These are phyloP conservation scores for Nepenthes alata DNA, from an alignment of 179 eudicot genomes.

Conservation along the genomic window DNA sequence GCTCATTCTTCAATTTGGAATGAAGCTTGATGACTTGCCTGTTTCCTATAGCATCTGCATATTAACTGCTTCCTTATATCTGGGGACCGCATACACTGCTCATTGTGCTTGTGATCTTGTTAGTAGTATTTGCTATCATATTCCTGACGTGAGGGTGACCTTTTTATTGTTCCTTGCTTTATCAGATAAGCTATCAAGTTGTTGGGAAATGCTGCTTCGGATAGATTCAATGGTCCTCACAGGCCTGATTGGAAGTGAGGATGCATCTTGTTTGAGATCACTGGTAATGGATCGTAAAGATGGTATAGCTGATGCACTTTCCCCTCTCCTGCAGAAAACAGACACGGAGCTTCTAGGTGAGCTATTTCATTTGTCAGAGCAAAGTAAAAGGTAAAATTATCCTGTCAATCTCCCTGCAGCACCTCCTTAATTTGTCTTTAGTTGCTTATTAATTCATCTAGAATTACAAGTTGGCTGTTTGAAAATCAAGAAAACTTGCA, in stretches of 20 bases:
- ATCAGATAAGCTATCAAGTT: constrained; percentile 26
- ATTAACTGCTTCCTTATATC: too few species aligned
- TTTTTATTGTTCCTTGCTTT: background rate
- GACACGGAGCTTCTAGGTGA: constrained; percentile 44
- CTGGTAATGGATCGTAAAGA: constrained; percentile 26
- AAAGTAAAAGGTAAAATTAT: constrained; percentile 27
- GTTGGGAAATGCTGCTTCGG: constrained; percentile 46
- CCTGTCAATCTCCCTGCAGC: background rate
- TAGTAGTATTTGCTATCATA: background rate
- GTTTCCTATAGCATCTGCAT: too few species aligned
- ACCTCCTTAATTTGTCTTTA: background rate
- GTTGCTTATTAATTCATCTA: background rate
- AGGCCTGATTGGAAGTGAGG: constrained; percentile 35
- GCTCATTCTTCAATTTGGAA: too few species aligned
- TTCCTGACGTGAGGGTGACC: background rate
- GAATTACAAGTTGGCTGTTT: background rate
- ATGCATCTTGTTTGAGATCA: constrained; percentile 45
- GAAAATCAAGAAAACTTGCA: too few species aligned
- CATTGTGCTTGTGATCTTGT: background rate
- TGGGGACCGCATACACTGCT: too few species aligned
- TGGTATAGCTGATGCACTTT: constrained; percentile 29
- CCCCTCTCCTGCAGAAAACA: constrained; percentile 23
- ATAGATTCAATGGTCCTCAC: constrained; percentile 55
- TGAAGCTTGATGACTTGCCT: too few species aligned
- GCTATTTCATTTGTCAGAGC: constrained; percentile 26